A percentile compares a stretch with the other conserved stretches of the same genome.
These are phyloP conservation scores for Heliosperma pusillum DNA, from an alignment of 148 eudicot species.

Conservation along the genomic window DNA sequence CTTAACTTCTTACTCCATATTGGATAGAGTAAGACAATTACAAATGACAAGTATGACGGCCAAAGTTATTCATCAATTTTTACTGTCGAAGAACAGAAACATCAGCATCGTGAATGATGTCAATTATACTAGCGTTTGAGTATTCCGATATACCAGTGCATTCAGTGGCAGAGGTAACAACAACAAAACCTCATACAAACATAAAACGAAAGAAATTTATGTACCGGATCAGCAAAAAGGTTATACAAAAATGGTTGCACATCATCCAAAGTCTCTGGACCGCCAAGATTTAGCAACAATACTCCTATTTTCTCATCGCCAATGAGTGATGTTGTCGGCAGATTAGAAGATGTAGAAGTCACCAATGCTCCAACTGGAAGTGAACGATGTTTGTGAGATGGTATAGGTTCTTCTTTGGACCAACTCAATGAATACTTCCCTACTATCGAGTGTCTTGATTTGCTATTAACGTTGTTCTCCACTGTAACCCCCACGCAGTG, in stretches of 20 bases:
- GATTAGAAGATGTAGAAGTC: slow-evolving; percentile 46
- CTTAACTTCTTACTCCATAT: no score
- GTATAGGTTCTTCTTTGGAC: slow-evolving; percentile 35
- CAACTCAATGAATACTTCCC: slow-evolving; percentile 35
- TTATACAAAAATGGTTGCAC: slow-evolving; percentile 97
- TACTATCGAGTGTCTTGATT: slow-evolving; percentile 32
- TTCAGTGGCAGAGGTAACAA: not conserved
- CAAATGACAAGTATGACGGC: no score
- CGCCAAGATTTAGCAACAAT: slow-evolving; percentile 91
- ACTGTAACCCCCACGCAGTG: slow-evolving; percentile 38
- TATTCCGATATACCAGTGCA: not conserved
- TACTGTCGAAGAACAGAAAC: no score
- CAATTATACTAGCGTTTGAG: not conserved
- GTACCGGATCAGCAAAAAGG: slow-evolving; percentile 97
- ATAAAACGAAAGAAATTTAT: slow-evolving; percentile 14
- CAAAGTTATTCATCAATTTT: no score
- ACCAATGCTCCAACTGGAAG: slow-evolving; percentile 48
- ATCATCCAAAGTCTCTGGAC: slow-evolving; percentile 96
- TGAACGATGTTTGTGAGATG: slow-evolving; percentile 28
- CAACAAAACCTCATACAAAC: not conserved
- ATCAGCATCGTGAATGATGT: no score
- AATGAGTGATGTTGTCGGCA: slow-evolving; percentile 32
- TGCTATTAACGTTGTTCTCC: slow-evolving; percentile 39
- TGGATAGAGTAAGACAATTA: no score
- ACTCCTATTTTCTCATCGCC: slow-evolving; percentile 83